Evolutionary conservation across 2,329 filamentous ascomycete species (phyloP).

Genomic region (Exophiala spinifera): DNA sequence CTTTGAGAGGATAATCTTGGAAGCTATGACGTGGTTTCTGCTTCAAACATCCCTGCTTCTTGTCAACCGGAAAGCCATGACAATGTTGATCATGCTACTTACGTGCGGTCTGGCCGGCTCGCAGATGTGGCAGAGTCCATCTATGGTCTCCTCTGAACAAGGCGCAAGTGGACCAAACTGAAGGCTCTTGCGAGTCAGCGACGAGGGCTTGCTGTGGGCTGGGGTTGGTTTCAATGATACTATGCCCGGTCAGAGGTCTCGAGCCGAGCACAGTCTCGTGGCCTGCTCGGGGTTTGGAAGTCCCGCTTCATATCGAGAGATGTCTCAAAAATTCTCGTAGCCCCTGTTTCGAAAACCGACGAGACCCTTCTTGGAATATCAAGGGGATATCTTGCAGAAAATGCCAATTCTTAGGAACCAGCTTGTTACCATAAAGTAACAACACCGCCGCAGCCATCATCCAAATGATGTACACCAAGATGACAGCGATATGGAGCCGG

Average conservation of each 20-base stretch:
- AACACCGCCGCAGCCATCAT: conserved; percentile 38
- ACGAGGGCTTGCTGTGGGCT: too few relatives aligned
- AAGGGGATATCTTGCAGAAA: conserved; percentile 6
- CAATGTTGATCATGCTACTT: too few relatives aligned
- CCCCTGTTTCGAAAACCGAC: conserved; percentile 10
- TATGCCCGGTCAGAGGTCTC: too few relatives aligned
- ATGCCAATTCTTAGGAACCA: conserved; percentile 10
- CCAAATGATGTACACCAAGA: conserved; percentile 38
- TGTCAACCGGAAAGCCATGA: too few relatives aligned
- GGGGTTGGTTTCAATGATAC: too few relatives aligned
- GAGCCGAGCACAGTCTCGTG: neutral
- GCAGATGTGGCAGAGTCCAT: too few relatives aligned
- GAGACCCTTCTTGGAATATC: conserved; percentile 6
- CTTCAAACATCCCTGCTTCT: too few relatives aligned
- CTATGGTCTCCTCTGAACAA: too few relatives aligned
- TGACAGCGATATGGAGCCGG: conserved; percentile 32
- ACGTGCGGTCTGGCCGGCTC: too few relatives aligned
- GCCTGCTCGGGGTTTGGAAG: neutral
- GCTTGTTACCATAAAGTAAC: conserved; percentile 35
- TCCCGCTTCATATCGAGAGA: neutral
- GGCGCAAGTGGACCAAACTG: too few relatives aligned
- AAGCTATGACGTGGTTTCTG: too few relatives aligned
- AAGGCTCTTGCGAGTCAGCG: too few relatives aligned
- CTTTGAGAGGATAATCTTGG: neutral
- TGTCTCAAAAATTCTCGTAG: conserved; percentile 8